Conservation (phyloP, 2,329 filamentous ascomycete genomes). For the Tolypocladium guangdongense region DNA sequence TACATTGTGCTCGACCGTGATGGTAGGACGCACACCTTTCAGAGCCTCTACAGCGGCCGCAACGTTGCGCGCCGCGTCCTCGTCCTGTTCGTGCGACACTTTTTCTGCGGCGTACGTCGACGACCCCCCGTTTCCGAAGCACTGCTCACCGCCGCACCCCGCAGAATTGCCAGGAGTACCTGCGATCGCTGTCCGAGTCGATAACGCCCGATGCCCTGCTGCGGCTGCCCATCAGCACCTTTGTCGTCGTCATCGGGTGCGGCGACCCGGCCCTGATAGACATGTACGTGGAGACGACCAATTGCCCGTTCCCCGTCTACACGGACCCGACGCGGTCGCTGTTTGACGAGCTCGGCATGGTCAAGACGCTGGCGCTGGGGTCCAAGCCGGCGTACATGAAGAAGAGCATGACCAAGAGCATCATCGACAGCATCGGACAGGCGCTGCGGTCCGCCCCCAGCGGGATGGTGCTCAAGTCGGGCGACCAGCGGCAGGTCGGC, state of each 20-base stretch:
- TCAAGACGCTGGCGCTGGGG: constrained; percentile 50
- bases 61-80: constrained; percentile 48
- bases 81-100: constrained; percentile 66
- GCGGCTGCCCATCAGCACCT: constrained; percentile 43
- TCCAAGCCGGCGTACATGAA: constrained; percentile 52
- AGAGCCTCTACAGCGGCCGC: constrained; percentile 47
- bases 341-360: constrained; percentile 59
- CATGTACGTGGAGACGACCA: constrained; percentile 50
- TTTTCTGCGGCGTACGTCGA: constrained; percentile 63
- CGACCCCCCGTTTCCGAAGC: neutral
- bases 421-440: constrained; percentile 45
- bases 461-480: constrained; percentile 51
- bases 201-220: constrained; percentile 42
- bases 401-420: constrained; percentile 38
- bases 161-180: constrained; percentile 67
- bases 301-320: constrained; percentile 65
- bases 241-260: constrained; percentile 61
- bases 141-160: constrained; percentile 4
- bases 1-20: constrained; percentile 50
- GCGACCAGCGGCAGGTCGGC: constrained; percentile 58
- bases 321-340: constrained; percentile 59
- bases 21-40: constrained; percentile 50
- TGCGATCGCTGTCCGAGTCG: constrained; percentile 48
- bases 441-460: constrained; percentile 44
- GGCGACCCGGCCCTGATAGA: constrained; percentile 58